Conservation (phyloP, 2,329 filamentous ascomycete species). For the Phialocephala subalpina region DNA sequence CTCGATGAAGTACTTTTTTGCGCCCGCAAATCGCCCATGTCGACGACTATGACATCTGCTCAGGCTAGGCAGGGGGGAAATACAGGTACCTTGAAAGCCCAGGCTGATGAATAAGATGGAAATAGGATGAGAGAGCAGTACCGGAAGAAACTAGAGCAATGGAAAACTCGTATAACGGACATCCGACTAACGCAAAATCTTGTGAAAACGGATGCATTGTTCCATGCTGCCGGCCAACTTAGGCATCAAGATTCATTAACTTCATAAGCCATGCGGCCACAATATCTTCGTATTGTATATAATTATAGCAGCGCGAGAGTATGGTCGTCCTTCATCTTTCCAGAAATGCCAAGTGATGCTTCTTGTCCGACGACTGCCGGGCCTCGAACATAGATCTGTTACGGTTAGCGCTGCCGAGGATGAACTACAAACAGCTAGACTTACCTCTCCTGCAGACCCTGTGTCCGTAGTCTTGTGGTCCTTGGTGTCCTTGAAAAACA, state of each 20-base stretch:
- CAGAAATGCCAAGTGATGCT: constrained; percentile 68
- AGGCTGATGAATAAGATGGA: too few relatives aligned
- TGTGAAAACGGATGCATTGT: background rate
- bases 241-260: background rate
- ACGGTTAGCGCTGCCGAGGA: constrained; percentile 22
- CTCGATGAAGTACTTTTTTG: too few relatives aligned
- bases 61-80: too few relatives aligned
- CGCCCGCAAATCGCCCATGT: too few relatives aligned
- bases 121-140: too few relatives aligned
- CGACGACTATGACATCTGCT: too few relatives aligned
- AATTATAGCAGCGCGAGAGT: constrained; percentile 63
- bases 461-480: constrained; percentile 70
- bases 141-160: too few relatives aligned
- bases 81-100: too few relatives aligned
- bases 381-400: constrained; percentile 75
- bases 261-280: background rate
- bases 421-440: constrained; percentile 37
- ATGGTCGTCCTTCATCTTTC: constrained; percentile 74
- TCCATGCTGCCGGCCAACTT: background rate
- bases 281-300: background rate
- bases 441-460: constrained; percentile 68
- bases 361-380: constrained; percentile 76
- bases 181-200: background rate
- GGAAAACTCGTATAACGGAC: too few relatives aligned
- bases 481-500: constrained; percentile 72